phyloP scores from a whole-genome alignment of 768 basidiomycete species.

The Termitomyces sp. region DNA sequence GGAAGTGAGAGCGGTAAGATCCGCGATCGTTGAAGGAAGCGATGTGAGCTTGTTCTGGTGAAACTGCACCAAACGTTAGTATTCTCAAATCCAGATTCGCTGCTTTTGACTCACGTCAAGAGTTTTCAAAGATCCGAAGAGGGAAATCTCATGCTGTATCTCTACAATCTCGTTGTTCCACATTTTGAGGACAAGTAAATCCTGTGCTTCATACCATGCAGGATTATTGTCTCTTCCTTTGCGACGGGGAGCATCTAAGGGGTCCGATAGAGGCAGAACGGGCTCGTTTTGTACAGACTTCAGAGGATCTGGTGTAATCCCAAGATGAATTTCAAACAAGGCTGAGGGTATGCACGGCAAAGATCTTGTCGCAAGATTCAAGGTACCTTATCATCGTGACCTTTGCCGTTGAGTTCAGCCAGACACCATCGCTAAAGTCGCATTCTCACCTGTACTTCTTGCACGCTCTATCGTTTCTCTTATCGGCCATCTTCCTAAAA shows the following conservation, averaged over 20 bases:
- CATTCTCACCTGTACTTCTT: constrained; percentile 63
- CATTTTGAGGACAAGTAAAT: constrained; percentile 68
- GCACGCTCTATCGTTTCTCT: constrained; percentile 75
- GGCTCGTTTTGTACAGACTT: constrained; percentile 62
- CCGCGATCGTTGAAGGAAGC: constrained; percentile 62
- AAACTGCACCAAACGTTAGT: constrained; percentile 36
- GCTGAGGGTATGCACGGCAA: constrained; percentile 71
- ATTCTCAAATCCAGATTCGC: background rate
- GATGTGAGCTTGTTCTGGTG: constrained; percentile 65
- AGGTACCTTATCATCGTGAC: constrained; percentile 44
- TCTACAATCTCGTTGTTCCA: constrained; percentile 78
- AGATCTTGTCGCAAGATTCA: constrained; percentile 72
- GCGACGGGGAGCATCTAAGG: constrained; percentile 27
- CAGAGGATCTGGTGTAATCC: constrained; percentile 64
- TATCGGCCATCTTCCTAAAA: constrained; percentile 60
- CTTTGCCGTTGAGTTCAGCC: constrained; percentile 44
- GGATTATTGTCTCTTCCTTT: constrained; percentile 41
- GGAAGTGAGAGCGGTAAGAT: constrained; percentile 58
- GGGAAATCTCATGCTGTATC: constrained; percentile 75
- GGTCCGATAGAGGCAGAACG: constrained; percentile 34
- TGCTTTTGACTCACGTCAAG: constrained; percentile 57
- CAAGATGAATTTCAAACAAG: constrained; percentile 76
- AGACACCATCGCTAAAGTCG: constrained; percentile 18
- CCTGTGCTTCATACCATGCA: constrained; percentile 80
- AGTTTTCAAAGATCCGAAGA: constrained; percentile 78